Conservation (phyloP, 495 filamentous ascomycete genomes). For the Stereocaulon alpinum region DNA sequence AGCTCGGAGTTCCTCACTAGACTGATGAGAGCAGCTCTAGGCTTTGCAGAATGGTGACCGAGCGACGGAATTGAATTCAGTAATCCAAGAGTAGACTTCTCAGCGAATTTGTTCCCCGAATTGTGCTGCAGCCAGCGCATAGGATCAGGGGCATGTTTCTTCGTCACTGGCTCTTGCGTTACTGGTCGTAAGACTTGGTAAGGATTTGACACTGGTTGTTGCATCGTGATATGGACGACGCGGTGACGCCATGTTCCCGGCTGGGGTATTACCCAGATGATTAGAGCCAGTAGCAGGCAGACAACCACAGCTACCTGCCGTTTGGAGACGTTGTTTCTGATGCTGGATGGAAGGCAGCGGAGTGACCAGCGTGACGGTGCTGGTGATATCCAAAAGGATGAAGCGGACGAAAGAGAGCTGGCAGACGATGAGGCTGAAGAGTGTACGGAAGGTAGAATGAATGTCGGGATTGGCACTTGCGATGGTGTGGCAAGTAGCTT, state of each 20-base stretch:
- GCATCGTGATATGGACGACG: constrained; percentile 17
- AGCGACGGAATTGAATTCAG: constrained; percentile 12
- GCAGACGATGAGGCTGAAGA: constrained; percentile 16
- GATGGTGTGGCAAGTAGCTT: constrained; percentile 20
- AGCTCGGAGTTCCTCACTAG: constrained; percentile 30
- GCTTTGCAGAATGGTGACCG: constrained; percentile 19
- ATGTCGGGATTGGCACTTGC: constrained; percentile 12
- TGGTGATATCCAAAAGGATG: constrained; percentile 20
- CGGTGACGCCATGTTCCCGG: constrained; percentile 18
- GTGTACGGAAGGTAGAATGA: constrained; percentile 15
- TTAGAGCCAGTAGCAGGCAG: constrained; percentile 22
- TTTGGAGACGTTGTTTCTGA: constrained; percentile 24
- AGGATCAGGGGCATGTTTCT: constrained; percentile 25
- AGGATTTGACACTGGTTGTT: constrained; percentile 14
- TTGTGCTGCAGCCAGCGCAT: constrained; percentile 30
- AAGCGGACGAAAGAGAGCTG: constrained; percentile 17
- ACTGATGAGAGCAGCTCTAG: constrained; percentile 28
- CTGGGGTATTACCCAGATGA: constrained; percentile 26
- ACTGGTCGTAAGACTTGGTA: constrained; percentile 25
- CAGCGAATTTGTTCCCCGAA: constrained; percentile 28
- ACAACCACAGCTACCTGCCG: constrained; percentile 22
- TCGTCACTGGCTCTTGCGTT: not conserved
- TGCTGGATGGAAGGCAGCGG: constrained; percentile 19
- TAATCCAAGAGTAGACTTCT: constrained; percentile 15
- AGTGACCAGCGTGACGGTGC: constrained; percentile 18